phyloP scores from a whole-genome alignment of 1,284 basidiomycete species.

The Papiliotrema fonsecae region DNA sequence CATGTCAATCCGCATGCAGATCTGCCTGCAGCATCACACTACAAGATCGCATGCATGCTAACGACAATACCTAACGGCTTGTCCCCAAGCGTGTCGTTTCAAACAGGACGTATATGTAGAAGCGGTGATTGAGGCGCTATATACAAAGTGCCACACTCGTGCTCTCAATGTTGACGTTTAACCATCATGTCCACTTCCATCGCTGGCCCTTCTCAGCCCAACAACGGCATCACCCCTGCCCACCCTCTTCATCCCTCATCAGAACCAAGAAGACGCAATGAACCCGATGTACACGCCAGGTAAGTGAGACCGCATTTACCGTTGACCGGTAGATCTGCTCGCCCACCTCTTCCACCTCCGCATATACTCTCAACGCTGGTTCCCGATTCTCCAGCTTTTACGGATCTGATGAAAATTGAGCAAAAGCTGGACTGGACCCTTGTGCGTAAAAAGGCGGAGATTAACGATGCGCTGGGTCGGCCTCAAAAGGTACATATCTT shows the following conservation, averaged over 20 bases:
- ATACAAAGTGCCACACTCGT: neutral
- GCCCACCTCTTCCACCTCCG: slow-evolving; percentile 46
- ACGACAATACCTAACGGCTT: no score
- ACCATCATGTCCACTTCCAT: slow-evolving; percentile 9
- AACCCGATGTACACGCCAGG: slow-evolving; percentile 1
- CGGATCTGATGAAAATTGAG: slow-evolving; percentile 80
- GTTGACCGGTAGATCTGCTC: slow-evolving; percentile 23
- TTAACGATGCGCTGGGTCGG: slow-evolving; percentile 67
- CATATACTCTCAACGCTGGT: slow-evolving; percentile 50
- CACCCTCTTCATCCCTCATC: no score
- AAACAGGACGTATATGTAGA: no score
- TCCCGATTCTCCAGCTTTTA: slow-evolving; percentile 79
- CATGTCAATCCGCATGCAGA: no score
- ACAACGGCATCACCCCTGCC: neutral
- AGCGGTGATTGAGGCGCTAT: no score
- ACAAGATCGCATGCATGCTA: no score
- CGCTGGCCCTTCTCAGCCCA: slow-evolving; percentile 23
- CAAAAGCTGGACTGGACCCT: slow-evolving; percentile 93
- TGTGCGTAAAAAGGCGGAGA: slow-evolving; percentile 80
- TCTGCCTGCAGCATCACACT: no score
- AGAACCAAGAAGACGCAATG: neutral
- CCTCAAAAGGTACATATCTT: slow-evolving; percentile 41
- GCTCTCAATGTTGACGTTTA: neutral
- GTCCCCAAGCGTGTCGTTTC: no score
- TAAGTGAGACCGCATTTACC: neutral